Evolutionary conservation across 2,329 filamentous ascomycete genomes (phyloP).

Genomic region (Colletotrichum tropicale): DNA sequence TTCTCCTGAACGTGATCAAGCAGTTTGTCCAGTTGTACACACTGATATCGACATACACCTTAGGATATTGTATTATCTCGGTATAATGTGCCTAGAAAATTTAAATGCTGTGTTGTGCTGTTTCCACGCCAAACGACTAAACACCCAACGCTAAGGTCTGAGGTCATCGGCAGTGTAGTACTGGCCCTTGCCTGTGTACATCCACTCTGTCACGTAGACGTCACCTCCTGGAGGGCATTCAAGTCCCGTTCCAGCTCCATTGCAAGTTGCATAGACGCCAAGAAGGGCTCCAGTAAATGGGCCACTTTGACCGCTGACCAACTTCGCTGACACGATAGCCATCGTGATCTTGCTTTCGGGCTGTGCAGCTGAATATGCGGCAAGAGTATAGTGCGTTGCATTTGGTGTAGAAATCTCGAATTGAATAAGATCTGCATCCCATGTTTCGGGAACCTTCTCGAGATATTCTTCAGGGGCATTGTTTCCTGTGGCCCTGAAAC

Average conservation of each 20-base stretch:
- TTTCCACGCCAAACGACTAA: background rate
- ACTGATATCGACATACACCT: fast-evolving
- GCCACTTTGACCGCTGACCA: background rate
- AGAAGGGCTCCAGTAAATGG: background rate
- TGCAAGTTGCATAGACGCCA: background rate
- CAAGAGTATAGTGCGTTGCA: background rate
- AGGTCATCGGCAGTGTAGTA: background rate
- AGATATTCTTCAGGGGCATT: background rate
- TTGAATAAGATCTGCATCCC: fast-evolving
- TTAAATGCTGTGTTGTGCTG: fast-evolving
- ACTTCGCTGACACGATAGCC: background rate
- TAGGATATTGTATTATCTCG: fast-evolving
- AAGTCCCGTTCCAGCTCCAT: background rate
- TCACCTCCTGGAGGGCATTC: background rate
- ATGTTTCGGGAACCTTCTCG: background rate
- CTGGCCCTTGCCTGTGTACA: background rate
- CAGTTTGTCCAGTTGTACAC: background rate
- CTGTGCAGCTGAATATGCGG: background rate
- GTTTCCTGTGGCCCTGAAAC: background rate
- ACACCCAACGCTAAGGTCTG: background rate
- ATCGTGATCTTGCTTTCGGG: background rate
- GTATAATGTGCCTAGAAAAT: fast-evolving
- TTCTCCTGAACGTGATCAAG: fast-evolving
- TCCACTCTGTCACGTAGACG: background rate
- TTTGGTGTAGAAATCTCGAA: background rate